A percentile compares a stretch with the other conserved stretches of the same genome.
phyloP scores from a whole-genome alignment of 306 rosid genomes.

The Trifolium repens region DNA sequence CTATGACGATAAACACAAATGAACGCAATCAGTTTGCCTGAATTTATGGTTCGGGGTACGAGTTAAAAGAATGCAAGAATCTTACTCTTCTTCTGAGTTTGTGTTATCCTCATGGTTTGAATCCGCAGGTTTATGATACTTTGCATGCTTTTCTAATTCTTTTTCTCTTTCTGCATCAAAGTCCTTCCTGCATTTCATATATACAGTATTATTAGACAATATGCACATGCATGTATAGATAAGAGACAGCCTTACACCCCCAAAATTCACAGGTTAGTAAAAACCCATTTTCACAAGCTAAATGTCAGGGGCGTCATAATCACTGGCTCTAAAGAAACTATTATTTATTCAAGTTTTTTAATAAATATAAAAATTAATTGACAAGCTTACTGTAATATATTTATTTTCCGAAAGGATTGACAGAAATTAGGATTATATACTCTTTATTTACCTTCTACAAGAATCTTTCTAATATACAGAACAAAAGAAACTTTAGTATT shows the following conservation, averaged over 20 bases:
- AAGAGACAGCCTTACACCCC: background rate
- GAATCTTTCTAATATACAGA: background rate
- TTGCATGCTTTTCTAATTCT: slow-evolving; percentile 59
- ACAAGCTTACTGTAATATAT: background rate
- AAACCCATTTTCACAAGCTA: background rate
- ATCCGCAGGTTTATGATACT: slow-evolving; percentile 36
- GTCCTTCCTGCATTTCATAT: slow-evolving; percentile 64
- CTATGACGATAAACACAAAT: slow-evolving; percentile 51
- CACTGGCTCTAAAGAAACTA: slow-evolving; percentile 21
- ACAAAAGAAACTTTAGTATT: background rate
- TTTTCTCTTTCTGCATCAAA: slow-evolving; percentile 73
- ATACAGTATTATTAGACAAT: slow-evolving; percentile 21
- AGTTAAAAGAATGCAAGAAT: slow-evolving; percentile 16
- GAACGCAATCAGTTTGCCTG: slow-evolving; percentile 21
- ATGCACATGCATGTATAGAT: background rate
- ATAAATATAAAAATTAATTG: background rate
- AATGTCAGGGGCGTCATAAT: background rate
- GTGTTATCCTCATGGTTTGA: slow-evolving; percentile 47
- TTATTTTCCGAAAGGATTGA: slow-evolving; percentile 8
- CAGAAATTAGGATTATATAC: background rate
- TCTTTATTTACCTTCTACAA: background rate
- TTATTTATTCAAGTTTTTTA: background rate
- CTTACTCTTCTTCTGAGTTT: slow-evolving; percentile 59
- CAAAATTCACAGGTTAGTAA: slow-evolving; percentile 1
- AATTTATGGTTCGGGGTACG: slow-evolving; percentile 1